These are phyloP conservation scores for Aurantiochytrium sp. DNA, from an alignment of 108 stramenopile genomes.

Conservation along the genomic window DNA sequence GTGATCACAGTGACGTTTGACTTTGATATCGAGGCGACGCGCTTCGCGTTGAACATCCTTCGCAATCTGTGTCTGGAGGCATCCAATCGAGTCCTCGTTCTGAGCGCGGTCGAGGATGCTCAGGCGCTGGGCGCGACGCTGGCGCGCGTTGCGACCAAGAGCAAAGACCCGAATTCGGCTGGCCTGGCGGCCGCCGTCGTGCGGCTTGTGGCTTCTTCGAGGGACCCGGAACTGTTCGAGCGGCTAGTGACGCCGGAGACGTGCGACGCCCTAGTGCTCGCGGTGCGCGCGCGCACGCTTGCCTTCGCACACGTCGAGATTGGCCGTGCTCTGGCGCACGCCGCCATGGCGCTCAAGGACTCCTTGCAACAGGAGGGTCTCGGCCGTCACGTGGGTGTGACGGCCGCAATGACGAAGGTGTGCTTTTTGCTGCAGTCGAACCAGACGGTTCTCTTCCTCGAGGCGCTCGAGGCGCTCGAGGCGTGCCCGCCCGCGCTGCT, in stretches of 20 bases:
- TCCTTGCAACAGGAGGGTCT: not conserved
- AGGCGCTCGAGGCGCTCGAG: not conserved
- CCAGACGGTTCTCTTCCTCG: not conserved
- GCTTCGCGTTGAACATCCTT: not conserved
- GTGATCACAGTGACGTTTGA: not conserved
- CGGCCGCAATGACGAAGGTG: not conserved
- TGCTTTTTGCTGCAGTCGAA: not conserved
- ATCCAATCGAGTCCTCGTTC: not conserved
- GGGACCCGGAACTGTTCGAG: not conserved
- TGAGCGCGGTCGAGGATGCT: not conserved
- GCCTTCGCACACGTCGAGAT: conserved; percentile 1
- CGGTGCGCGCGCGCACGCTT: not conserved
- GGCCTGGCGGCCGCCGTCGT: conserved; percentile 2
- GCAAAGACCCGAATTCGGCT: not conserved
- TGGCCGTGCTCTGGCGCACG: not conserved
- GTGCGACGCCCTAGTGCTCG: not conserved
- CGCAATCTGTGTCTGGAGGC: not conserved
- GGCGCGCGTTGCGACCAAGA: not conserved
- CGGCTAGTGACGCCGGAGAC: not conserved
- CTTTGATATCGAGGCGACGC: conserved; percentile 15
- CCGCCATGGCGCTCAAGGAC: not conserved
- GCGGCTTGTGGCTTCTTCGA: not conserved
- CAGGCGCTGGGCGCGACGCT: not conserved
- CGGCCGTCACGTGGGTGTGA: not conserved
- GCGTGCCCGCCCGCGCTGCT: not conserved